Percentiles rank a stretch among this genome's conserved stretches.
Conservation (phyloP, 352 stramenopile genomes). For the Phytopythium boreale region DNA sequence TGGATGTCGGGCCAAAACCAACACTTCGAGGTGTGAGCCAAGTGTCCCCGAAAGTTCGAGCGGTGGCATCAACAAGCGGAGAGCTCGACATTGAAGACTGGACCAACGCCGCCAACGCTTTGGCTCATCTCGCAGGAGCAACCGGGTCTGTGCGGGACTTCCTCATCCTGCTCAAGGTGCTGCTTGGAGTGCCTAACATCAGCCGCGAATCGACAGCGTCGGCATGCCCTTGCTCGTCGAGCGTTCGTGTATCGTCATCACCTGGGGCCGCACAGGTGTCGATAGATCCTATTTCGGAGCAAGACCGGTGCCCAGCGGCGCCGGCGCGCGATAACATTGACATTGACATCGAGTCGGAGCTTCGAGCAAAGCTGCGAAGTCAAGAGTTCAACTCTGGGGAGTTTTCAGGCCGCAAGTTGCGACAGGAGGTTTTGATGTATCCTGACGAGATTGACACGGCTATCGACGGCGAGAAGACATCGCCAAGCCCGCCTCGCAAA, state of each 20-base stretch:
- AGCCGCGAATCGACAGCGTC: not conserved
- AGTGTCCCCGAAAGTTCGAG: constrained; percentile 32
- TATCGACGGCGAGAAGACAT: not conserved
- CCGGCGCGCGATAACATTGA: too few relatives aligned
- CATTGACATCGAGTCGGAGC: not conserved
- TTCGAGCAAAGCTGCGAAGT: not conserved
- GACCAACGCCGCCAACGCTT: constrained; percentile 46
- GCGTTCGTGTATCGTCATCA: not conserved
- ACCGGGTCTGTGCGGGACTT: constrained; percentile 54
- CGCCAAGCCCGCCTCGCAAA: not conserved
- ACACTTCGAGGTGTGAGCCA: constrained; percentile 4
- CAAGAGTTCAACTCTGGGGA: not conserved
- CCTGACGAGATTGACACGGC: not conserved
- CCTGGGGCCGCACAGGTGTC: not conserved
- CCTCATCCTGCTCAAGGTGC: constrained; percentile 45
- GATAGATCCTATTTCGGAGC: not conserved
- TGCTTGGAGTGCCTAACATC: constrained; percentile 39
- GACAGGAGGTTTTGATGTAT: not conserved
- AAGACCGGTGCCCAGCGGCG: not conserved
- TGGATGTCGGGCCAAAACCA: constrained; percentile 34
- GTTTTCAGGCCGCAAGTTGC: not conserved
- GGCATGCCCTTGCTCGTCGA: not conserved
- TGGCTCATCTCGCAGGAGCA: constrained; percentile 54
- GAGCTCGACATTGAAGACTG: constrained; percentile 35
- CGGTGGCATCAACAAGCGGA: constrained; percentile 13